Evolutionary conservation across 1,284 basidiomycete genomes (phyloP), one percentile per base, ranked within the genome.

Genomic region (Dichomitus squalens): DNA sequence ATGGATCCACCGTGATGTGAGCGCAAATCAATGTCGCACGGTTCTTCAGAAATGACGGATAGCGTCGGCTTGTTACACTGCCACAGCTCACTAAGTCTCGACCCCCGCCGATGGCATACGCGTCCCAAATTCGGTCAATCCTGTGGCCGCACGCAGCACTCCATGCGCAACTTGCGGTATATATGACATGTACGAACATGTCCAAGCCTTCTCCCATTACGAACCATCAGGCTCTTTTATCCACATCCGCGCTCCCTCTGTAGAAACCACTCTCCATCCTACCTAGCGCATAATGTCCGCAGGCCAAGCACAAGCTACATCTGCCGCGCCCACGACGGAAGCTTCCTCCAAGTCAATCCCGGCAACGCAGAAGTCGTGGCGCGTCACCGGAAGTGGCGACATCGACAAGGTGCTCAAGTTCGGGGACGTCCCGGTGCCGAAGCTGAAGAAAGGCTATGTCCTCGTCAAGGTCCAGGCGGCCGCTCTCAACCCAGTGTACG

Each of bases 391-490:
- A 20, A 64, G 57, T 38, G 76, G 76, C 27, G 60, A 61, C 25
- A 86, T 86, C 0, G 58, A 70, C 7, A 63, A 79, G 12, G 81
- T 79, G 6, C 72, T 88, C 21, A 65, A 65, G n/a, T 66, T 86
- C 29, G 71, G 75, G 38, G 67, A 73, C 4, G 72, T 75, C 57
- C 76, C 79, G 0, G 77, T 86, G 4, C 76, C 82, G 9, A 71
- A 77, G 36, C 72, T 82, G 29, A 63, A 64, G 29, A 66, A 72
- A 43, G 81, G 78, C 18, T 74, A 86, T 56, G 79, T 88, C 5
- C 77, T 88, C 9, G 77, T 90, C 56, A 82, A 82, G 64, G 76
- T 90, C 7, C 76, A 81, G 40, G 84, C 87, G 2, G 86, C 79
- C 0, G 86, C 86, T 1, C 73, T 90, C 39, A 92, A 92, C 59